A percentile compares a stretch with the other conserved stretches of the same genome.
Conservation (phyloP, 306 rosid species). For the Benincasa hispida region DNA sequence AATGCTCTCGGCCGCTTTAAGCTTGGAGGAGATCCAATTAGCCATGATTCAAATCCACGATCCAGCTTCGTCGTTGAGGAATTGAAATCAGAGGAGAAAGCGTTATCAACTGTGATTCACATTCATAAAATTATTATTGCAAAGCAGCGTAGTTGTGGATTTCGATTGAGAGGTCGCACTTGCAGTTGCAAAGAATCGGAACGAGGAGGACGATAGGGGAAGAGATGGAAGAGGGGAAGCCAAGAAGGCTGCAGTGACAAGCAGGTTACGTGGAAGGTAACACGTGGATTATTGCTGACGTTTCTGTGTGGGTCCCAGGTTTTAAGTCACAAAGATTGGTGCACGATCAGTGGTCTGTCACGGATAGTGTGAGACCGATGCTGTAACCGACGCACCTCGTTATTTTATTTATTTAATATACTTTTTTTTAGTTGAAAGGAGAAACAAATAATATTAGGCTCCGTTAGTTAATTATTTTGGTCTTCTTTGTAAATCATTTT, state of each 20-base stretch:
- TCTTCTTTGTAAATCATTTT: no score
- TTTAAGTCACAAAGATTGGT: background rate
- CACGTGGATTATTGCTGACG: background rate
- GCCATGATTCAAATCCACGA: constrained; percentile 38
- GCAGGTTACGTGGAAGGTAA: constrained; percentile 2
- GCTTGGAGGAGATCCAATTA: constrained; percentile 95
- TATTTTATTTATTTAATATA: no score
- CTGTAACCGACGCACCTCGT: background rate
- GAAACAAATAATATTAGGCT: no score
- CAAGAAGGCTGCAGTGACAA: background rate
- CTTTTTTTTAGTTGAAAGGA: no score
- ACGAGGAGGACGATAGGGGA: background rate
- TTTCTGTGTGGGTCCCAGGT: background rate
- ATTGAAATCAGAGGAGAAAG: background rate
- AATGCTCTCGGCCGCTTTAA: constrained; percentile 85
- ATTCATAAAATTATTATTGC: background rate
- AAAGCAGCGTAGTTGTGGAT: background rate
- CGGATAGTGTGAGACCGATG: background rate
- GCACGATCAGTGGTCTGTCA: background rate
- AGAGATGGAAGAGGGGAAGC: background rate
- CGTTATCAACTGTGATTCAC: background rate
- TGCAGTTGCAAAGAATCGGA: constrained; percentile 2
- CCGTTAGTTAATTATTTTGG: no score
- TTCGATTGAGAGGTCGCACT: background rate
- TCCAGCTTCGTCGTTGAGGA: constrained; percentile 6